A percentile compares a stretch with the other conserved stretches of the same genome.
phyloP scores from a whole-genome alignment of 1,284 basidiomycete species.

The Pholiota adiposa region DNA sequence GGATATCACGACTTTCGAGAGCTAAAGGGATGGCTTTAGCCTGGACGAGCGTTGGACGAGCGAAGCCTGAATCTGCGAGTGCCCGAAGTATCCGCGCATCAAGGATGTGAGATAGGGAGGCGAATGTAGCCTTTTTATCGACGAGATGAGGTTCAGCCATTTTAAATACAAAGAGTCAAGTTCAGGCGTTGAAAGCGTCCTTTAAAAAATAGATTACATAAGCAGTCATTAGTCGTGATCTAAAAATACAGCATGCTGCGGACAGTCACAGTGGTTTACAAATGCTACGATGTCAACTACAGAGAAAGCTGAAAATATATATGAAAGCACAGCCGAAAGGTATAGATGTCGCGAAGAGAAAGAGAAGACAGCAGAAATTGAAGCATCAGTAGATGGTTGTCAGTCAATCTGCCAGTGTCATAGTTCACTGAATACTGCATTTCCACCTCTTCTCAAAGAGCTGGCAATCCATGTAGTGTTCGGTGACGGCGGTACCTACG shows the following conservation, averaged over 20 bases:
- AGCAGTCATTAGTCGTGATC: constrained; percentile 8
- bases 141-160: constrained; percentile 53
- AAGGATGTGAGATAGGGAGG: constrained; percentile 72
- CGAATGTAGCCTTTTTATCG: constrained; percentile 61
- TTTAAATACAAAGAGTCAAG: background rate
- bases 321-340: background rate
- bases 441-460: constrained; percentile 40
- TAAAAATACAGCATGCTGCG: constrained; percentile 21
- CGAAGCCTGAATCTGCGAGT: constrained; percentile 81
- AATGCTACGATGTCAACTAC: background rate
- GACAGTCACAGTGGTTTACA: background rate
- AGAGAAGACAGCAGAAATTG: no score
- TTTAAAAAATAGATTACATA: constrained; percentile 26
- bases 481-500: constrained; percentile 43
- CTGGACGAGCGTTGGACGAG: constrained; percentile 84
- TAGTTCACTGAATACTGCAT: constrained; percentile 26
- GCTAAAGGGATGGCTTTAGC: constrained; percentile 84
- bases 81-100: constrained; percentile 80
- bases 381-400: background rate
- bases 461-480: constrained; percentile 50
- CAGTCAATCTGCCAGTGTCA: no score
- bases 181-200: background rate
- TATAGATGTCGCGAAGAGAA: background rate
- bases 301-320: background rate
- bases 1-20: constrained; percentile 89